Base-by-base conservation (phyloP, 805 yeast genomes). In the Pichia rugopelliculosa region DNA sequence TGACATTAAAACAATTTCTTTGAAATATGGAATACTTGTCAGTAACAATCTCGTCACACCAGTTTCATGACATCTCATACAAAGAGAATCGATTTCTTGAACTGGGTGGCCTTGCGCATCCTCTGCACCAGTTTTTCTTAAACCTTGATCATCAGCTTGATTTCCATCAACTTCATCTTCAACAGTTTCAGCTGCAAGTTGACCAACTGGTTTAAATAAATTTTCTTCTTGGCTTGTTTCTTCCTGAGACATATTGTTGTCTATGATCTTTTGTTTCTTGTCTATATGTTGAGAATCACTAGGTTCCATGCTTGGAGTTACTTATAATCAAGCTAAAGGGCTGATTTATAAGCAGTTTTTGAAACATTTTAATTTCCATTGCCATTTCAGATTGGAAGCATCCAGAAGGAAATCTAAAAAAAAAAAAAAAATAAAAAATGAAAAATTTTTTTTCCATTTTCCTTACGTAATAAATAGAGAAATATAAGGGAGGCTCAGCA, bases 21-120 rank as follows among this genome's bases (percentile, higher is more conserved):
- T 74, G 70, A 93, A 93, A 59, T 73, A 88, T 18, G 99, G 99
- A 58, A 93, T 93, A 45, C 80, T 74, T 13, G 99, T 93, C 59
- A 93, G 71, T 39, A 93, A 72, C 64, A 93, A 65, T 55, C 95
- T 71, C 5, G 99, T 93, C 45, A 73, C 73, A 50, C 99, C 99
- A 48, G 79, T 76, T 55, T 91, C 71, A 53, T 82, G 86, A 67
- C 99, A 93, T 72, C 87, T 87, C 96, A 93, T 90, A 71, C 99
- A 93, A 36, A 93, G 69, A 9, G 97, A 88, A 62, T 91, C 91
- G 53, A 93, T 79, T 65, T 93, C 98, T 64, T 90, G 97, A 18
- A 93, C 96, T 2, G 96, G 95, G 56, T 88, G 93, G 5, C 96
- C 96, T 64, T 81, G 82, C 10, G 84, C 83, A 62, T 88, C 96